Conservation (phyloP, 305 asterid genomes). For the Solanum chacoense region DNA sequence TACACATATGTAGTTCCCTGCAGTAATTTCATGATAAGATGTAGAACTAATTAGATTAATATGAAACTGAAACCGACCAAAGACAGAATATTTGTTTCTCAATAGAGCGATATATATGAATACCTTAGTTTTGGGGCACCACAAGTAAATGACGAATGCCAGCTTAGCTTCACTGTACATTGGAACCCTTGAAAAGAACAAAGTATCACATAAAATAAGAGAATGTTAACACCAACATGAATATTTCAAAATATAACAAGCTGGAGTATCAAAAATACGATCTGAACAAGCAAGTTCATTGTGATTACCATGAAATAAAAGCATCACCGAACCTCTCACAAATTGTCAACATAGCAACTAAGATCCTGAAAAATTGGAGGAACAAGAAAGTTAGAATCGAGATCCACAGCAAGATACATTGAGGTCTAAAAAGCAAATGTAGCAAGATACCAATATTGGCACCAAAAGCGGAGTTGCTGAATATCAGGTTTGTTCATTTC, state of each 20-base stretch:
- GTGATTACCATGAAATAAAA: constrained; percentile 69
- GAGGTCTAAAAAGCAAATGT: neutral
- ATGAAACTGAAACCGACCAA: neutral
- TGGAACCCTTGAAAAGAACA: constrained; percentile 58
- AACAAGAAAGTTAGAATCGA: neutral
- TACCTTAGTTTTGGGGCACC: constrained; percentile 97
- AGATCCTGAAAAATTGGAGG: constrained; percentile 48
- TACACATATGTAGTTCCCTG: constrained; percentile 94
- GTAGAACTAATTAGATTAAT: neutral
- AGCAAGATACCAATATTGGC: constrained; percentile 76
- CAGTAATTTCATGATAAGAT: constrained; percentile 17
- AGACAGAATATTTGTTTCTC: neutral
- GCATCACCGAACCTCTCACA: constrained; percentile 79
- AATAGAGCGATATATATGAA: constrained; percentile 3
- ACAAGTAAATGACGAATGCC: constrained; percentile 89
- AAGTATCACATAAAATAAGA: neutral
- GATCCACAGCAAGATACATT: constrained; percentile 9
- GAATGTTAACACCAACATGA: neutral
- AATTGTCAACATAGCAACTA: constrained; percentile 78
- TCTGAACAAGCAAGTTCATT: neutral
- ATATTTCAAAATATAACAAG: neutral
- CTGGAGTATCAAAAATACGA: neutral
- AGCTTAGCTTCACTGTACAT: constrained; percentile 95
- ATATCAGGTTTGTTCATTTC: constrained; percentile 88
- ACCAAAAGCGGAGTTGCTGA: constrained; percentile 85